A percentile compares a stretch with the other conserved stretches of the same genome.
Conservation (phyloP, 345 rosid genomes). For the Lepidium aucheri region DNA sequence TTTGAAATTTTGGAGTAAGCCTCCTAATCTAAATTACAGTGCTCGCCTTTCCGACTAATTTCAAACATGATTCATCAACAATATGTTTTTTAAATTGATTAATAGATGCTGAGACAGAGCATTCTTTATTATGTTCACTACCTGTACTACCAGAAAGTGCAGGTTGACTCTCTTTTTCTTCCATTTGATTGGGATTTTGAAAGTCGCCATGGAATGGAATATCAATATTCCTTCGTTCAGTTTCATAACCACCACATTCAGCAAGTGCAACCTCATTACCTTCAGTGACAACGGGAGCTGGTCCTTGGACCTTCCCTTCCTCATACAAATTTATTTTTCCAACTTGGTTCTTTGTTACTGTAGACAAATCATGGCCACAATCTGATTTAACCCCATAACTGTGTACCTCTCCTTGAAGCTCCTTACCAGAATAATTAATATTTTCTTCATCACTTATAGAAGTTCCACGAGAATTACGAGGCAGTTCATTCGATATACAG, state of each 20-base stretch:
- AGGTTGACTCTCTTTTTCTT: constrained; percentile 20
- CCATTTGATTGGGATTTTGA: constrained; percentile 24
- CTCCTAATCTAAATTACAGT: constrained; percentile 21
- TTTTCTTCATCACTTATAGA: constrained; percentile 49
- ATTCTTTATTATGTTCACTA: constrained; percentile 8
- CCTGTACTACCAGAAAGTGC: constrained; percentile 29
- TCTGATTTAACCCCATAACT: constrained; percentile 45
- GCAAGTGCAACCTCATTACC: constrained; percentile 14
- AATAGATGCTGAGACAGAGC: constrained; percentile 12
- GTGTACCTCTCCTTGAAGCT: constrained; percentile 37
- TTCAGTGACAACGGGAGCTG: constrained; percentile 22
- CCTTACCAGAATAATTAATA: constrained; percentile 43
- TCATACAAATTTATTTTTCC: constrained; percentile 34
- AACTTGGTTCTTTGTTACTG: constrained; percentile 32
- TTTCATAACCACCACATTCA: constrained; percentile 21
- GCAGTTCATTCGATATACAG: constrained; percentile 17
- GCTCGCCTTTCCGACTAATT: constrained; percentile 23
- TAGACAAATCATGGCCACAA: constrained; percentile 27
- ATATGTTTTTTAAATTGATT: constrained; percentile 11
- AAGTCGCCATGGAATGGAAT: constrained; percentile 7
- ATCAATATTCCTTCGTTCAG: constrained; percentile 13
- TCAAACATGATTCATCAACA: constrained; percentile 22
- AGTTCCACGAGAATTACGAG: constrained; percentile 28
- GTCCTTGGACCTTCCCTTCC: constrained; percentile 60
- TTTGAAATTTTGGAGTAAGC: constrained; percentile 8